Base-by-base conservation (phyloP, 352 stramenopile species). In the Globisporangium iwayamae region DNA sequence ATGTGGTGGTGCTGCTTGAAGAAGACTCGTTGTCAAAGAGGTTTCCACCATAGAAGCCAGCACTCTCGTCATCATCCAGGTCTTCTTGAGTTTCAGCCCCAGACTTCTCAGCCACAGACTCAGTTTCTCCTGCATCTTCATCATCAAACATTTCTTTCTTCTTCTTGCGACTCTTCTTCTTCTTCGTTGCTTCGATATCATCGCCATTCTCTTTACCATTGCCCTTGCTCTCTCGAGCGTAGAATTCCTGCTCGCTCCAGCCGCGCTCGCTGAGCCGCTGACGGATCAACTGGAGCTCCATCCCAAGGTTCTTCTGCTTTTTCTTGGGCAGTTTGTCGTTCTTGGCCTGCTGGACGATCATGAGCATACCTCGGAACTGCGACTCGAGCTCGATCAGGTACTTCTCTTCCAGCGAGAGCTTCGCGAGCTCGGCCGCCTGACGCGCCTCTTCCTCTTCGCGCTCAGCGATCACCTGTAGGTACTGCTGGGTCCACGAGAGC, bases 401-500 rank as follows among this genome's bases (percentile, higher is more conserved):
- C 9, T 74, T 72, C 38, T 75, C 75, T 30, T 82, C 78, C 0
- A 67, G 68, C 13, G 67, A 76, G 48, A 84, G 58, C 30, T 76
- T 61, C 8, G 56, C 63, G 39, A 65, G 56, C 14, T 54, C 70
- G 0, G 60, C 79, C 28, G 81, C 70, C 43, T 60, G 57, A 11
- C 67, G 65, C 41, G 69, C 71, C 38, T 78, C 57, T 53, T 89
- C 73, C 34, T 81, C 70, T 51, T 85, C 79, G 22, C 70, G 69
- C 32, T 69, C 60, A 8, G 76, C 80, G 62, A 91, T 81, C 46
- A 79, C 73, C 64, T 81, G 60, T 54, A 94, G 56, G 66, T 94
- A 94, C 53, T 79, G 76, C 68, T 90, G 78, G 18, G 85, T 94
- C 85, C 85, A 94, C 36, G 81, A 82, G 56, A 87, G 70, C 47